Percentiles rank a stretch among this genome's conserved stretches.
Conservation (phyloP, 768 basidiomycete species). For the Suillus occidentalis region DNA sequence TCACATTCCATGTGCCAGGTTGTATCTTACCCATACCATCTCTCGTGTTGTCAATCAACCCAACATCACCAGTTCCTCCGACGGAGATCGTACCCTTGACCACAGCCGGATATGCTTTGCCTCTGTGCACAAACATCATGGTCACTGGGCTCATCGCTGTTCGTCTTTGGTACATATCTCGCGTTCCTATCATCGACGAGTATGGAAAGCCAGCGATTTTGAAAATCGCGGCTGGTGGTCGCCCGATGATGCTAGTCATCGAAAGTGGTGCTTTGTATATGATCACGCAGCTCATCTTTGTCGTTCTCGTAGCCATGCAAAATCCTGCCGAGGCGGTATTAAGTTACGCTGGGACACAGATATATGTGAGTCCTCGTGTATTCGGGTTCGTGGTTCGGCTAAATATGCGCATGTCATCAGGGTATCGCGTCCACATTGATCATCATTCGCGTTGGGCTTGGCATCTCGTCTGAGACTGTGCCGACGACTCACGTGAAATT, state of each 20-base stretch:
- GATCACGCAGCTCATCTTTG: slow-evolving; percentile 30
- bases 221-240: slow-evolving; percentile 7
- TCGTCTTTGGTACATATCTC: slow-evolving; percentile 30
- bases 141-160: slow-evolving; percentile 33
- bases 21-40: background rate
- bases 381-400: background rate
- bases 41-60: background rate
- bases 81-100: slow-evolving; percentile 30
- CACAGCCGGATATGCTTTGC: slow-evolving; percentile 30
- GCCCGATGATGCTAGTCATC: slow-evolving; percentile 26
- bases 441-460: slow-evolving; percentile 21
- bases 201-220: background rate
- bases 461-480: slow-evolving; percentile 5
- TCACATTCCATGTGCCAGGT: background rate
- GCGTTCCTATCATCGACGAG: slow-evolving; percentile 4
- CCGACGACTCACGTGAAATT: background rate
- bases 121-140: slow-evolving; percentile 36
- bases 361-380: slow-evolving; percentile 24
- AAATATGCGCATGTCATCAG: slow-evolving; percentile 1
- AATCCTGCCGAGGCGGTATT: slow-evolving; percentile 31
- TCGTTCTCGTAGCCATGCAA: slow-evolving; percentile 28
- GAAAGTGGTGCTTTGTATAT: slow-evolving; percentile 34
- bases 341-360: slow-evolving; percentile 26
- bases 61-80: slow-evolving; percentile 16
- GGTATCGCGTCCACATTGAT: slow-evolving; percentile 20